phyloP scores from a whole-genome alignment of 1,284 basidiomycete genomes.

The Farysia itapuensis region DNA sequence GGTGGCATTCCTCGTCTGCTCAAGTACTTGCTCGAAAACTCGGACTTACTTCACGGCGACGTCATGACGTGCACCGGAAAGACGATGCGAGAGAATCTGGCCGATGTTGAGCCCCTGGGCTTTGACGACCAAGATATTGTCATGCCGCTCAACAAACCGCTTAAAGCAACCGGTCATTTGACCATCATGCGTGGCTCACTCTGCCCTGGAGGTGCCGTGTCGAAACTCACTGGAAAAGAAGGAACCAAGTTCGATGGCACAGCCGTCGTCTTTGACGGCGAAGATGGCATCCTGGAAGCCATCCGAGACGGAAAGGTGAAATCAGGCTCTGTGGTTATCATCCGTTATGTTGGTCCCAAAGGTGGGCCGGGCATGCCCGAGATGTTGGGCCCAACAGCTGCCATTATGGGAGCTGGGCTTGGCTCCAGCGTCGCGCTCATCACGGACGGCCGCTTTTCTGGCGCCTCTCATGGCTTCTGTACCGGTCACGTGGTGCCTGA shows the following conservation, averaged over 20 bases:
- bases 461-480: conserved; percentile 72
- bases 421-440: conserved; percentile 86
- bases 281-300: conserved; percentile 79
- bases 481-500: conserved; percentile 92
- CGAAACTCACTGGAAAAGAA: conserved; percentile 96
- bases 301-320: conserved; percentile 82
- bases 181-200: conserved; percentile 87
- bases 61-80: conserved; percentile 84
- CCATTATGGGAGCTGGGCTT: conserved; percentile 75
- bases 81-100: conserved; percentile 83
- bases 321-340: conserved; percentile 81
- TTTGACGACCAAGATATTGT: conserved; percentile 70
- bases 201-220: conserved; percentile 85
- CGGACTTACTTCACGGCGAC: conserved; percentile 73
- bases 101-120: conserved; percentile 74
- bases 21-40: conserved; percentile 75
- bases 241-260: conserved; percentile 79
- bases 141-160: conserved; percentile 78
- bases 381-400: conserved; percentile 72
- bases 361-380: conserved; percentile 94
- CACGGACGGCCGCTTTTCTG: conserved; percentile 95
- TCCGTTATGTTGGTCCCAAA: conserved; percentile 84
- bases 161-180: conserved; percentile 83
- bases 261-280: conserved; percentile 71
- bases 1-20: conserved; percentile 64